A percentile compares a stretch with the other conserved stretches of the same genome.
Evolutionary conservation across 192 early-diverging fungal genomes (phyloP).

Genomic region (Allomyces javanicus): DNA sequence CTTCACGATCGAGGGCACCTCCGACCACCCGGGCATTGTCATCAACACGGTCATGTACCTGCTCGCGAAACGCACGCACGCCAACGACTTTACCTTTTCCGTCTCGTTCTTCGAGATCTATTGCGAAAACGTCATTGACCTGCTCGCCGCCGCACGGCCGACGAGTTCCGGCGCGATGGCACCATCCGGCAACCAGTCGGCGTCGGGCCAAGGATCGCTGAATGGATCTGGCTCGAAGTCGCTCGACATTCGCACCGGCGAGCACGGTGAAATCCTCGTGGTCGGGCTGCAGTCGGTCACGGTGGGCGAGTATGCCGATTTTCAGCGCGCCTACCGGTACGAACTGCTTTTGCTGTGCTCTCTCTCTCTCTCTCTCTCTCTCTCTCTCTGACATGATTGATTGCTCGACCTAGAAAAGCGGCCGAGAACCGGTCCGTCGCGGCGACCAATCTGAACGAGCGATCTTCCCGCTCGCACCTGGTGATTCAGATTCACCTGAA

Average conservation of each 20-base stretch:
- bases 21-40: constrained; percentile 35
- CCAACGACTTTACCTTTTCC: constrained; percentile 6
- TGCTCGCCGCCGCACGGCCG: constrained; percentile 19
- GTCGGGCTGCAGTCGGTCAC: constrained; percentile 30
- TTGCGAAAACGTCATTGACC: constrained; percentile 40
- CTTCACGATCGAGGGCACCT: constrained; percentile 35
- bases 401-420: constrained; percentile 9
- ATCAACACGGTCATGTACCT: constrained; percentile 31
- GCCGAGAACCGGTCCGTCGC: constrained; percentile 34
- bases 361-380: no score
- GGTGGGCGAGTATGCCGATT: constrained; percentile 28
- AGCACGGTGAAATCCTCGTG: constrained; percentile 26
- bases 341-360: background rate
- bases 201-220: background rate
- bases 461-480: constrained; percentile 41
- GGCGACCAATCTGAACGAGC: constrained; percentile 41
- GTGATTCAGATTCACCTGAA: constrained; percentile 31
- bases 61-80: constrained; percentile 14
- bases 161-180: constrained; percentile 3
- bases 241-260: constrained; percentile 35
- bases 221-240: constrained; percentile 5
- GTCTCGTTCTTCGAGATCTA: constrained; percentile 49
- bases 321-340: constrained; percentile 14
- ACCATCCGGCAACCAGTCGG: background rate
- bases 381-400: constrained; percentile 2